Evolutionary conservation across 176 grass and related monocot species (phyloP).

Genomic region (Ensete ventricosum): DNA sequence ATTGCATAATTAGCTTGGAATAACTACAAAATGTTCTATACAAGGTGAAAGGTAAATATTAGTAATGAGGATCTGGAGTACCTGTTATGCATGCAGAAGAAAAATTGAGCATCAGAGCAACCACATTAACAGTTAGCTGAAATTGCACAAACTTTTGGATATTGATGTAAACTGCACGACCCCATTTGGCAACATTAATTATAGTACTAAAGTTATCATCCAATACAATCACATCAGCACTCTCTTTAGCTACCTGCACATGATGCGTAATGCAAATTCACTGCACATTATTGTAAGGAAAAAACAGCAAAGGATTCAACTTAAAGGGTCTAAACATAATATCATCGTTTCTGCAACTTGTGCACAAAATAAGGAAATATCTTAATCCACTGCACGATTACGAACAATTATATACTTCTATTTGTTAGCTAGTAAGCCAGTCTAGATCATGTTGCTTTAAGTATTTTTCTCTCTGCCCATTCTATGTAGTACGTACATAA

Average conservation of each 20-base stretch:
- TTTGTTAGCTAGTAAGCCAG: too few species aligned
- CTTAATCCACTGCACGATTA: too few species aligned
- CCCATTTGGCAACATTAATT: slow-evolving; percentile 91
- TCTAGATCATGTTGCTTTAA: too few species aligned
- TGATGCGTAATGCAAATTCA: not conserved
- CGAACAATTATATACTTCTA: too few species aligned
- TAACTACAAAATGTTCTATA: not conserved
- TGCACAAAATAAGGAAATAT: too few species aligned
- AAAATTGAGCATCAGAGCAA: slow-evolving; percentile 86
- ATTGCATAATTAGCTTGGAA: not conserved
- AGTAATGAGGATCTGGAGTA: slow-evolving; percentile 7
- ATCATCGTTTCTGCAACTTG: too few species aligned
- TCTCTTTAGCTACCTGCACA: slow-evolving; percentile 97
- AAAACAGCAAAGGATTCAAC: not conserved
- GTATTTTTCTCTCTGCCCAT: too few species aligned
- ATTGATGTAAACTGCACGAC: slow-evolving; percentile 86
- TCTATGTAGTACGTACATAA: too few species aligned
- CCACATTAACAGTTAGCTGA: slow-evolving; percentile 85
- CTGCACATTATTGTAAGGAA: not conserved
- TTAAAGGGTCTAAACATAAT: not conserved
- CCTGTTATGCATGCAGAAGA: slow-evolving; percentile 77
- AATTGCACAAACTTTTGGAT: slow-evolving; percentile 98
- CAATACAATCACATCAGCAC: slow-evolving; percentile 88
- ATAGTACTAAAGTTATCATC: slow-evolving; percentile 90
- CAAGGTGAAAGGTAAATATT: not conserved